Evolutionary conservation across 176 grass and related monocot species (phyloP).

Genomic region (Oryza glaberrima): DNA sequence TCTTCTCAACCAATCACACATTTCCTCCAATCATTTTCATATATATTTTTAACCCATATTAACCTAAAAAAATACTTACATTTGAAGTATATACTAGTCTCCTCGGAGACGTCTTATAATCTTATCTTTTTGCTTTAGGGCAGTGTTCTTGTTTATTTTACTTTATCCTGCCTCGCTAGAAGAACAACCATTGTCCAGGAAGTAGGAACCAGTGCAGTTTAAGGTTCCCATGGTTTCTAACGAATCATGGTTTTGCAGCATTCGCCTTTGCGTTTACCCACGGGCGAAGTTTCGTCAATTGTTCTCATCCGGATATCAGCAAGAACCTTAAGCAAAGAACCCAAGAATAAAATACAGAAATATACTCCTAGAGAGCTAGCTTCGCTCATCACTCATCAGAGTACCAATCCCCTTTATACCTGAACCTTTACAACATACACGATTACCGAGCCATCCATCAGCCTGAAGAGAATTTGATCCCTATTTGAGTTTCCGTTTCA

Average conservation of each 20-base stretch:
- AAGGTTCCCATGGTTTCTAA: no score
- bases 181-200: neutral
- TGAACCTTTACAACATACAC: neutral
- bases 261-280: constrained; percentile 44
- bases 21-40: no score
- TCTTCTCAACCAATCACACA: no score
- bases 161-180: neutral
- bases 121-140: no score
- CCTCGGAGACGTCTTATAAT: no score
- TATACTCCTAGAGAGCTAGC: neutral
- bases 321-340: constrained; percentile 31
- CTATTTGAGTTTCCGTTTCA: neutral
- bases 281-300: constrained; percentile 31
- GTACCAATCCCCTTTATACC: constrained; percentile 20
- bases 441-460: neutral
- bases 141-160: neutral
- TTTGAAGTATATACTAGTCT: no score
- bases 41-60: no score
- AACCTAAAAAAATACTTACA: no score
- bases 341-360: neutral
- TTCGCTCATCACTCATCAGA: neutral
- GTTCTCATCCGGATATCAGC: constrained; percentile 16
- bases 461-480: neutral
- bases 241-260: neutral
- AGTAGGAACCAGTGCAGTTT: no score